Percentiles rank a stretch among this genome's conserved stretches.
Conservation (phyloP, 768 basidiomycete species). For the Pulveroboletus frians region DNA sequence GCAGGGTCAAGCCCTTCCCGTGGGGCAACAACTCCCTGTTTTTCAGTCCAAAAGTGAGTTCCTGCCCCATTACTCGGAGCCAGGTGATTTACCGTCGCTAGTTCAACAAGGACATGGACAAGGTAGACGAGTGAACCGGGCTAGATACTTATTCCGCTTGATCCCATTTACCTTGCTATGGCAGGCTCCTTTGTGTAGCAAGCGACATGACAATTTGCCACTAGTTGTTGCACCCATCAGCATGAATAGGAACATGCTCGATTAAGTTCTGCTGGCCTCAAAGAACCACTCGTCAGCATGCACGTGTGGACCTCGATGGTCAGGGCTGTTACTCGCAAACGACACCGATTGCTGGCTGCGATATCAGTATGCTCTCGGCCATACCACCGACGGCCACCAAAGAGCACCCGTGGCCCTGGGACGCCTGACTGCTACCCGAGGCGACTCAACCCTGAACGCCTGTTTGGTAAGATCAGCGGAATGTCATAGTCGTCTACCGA, state of each 20-base stretch:
- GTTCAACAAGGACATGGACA: constrained; percentile 62
- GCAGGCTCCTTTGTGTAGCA: neutral
- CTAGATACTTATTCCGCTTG: neutral
- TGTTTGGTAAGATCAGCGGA: too few species aligned
- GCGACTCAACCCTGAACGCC: too few species aligned
- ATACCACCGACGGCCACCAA: too few species aligned
- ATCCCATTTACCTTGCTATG: neutral
- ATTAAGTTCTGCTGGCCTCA: neutral
- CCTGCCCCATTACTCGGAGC: neutral
- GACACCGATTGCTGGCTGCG: too few species aligned
- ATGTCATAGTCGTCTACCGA: too few species aligned
- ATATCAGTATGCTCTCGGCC: too few species aligned
- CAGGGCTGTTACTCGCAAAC: too few species aligned
- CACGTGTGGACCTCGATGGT: too few species aligned
- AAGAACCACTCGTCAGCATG: neutral
- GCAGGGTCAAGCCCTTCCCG: constrained; percentile 72
- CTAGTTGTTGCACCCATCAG: neutral
- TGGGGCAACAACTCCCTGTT: constrained; percentile 84
- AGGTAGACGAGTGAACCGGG: constrained; percentile 21
- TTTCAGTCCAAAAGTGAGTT: constrained; percentile 69
- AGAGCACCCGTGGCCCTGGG: too few species aligned
- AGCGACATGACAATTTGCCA: neutral
- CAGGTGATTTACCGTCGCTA: constrained; percentile 23
- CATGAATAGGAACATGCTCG: neutral
- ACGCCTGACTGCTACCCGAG: too few species aligned